These are phyloP conservation scores for Dactylellina sp. DNA, from an alignment of 2,329 filamentous ascomycete species.

Conservation along the genomic window DNA sequence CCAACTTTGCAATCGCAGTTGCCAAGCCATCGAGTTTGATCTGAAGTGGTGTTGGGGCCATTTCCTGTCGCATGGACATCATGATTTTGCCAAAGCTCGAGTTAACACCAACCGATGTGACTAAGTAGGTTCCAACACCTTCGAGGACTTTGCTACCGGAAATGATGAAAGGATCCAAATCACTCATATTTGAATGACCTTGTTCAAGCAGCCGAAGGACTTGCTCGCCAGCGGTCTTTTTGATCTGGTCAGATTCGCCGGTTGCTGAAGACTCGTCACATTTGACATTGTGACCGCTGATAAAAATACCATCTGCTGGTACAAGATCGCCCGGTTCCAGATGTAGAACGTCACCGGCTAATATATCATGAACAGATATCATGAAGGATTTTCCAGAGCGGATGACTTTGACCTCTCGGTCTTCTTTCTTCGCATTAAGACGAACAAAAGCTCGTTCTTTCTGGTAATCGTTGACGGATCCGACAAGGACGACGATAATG, in stretches of 20 bases:
- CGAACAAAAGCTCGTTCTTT: conserved; percentile 75
- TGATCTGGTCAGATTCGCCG: conserved; percentile 78
- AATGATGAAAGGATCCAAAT: conserved; percentile 74
- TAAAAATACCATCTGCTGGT: conserved; percentile 77
- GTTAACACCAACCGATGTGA: conserved; percentile 69
- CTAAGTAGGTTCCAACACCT: conserved; percentile 69
- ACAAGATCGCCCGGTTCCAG: conserved; percentile 77
- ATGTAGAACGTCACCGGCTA: conserved; percentile 77
- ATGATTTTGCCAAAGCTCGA: conserved; percentile 70
- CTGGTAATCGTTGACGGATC: conserved; percentile 75
- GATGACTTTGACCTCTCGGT: conserved; percentile 74
- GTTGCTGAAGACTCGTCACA: conserved; percentile 80
- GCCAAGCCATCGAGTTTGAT: conserved; percentile 69
- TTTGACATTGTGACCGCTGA: conserved; percentile 74
- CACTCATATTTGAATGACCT: conserved; percentile 67
- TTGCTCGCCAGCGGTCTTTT: conserved; percentile 73
- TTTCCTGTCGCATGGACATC: conserved; percentile 69
- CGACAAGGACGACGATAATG: conserved; percentile 73
- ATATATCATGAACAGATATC: conserved; percentile 74
- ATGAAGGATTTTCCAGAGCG: conserved; percentile 74
- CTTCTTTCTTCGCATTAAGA: conserved; percentile 72
- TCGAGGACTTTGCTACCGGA: conserved; percentile 70
- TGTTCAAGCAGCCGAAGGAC: conserved; percentile 70
- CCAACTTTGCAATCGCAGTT: conserved; percentile 68
- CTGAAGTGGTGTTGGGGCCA: conserved; percentile 69